Evolutionary conservation across 331 rosid species (phyloP).

Genomic region (Telfairia occidentalis): DNA sequence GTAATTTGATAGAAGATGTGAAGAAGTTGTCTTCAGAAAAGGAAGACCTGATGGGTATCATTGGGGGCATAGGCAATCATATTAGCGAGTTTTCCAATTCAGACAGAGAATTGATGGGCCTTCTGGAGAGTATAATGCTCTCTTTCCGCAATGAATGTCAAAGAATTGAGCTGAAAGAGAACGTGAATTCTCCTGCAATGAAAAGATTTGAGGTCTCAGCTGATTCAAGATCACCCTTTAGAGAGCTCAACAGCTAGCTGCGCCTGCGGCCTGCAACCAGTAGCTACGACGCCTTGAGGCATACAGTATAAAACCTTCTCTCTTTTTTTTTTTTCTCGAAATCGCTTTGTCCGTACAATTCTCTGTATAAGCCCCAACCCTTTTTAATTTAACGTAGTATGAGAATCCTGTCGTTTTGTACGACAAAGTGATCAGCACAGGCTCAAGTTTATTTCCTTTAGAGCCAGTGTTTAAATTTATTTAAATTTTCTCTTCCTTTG

Average conservation of each 20-base stretch:
- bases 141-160: constrained; percentile 28
- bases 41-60: constrained; percentile 35
- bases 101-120: constrained; percentile 38
- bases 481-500: neutral
- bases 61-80: constrained; percentile 32
- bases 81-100: constrained; percentile 33
- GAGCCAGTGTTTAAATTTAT: neutral
- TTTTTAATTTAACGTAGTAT: neutral
- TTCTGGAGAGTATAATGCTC: constrained; percentile 30
- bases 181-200: constrained; percentile 20
- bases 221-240: constrained; percentile 48
- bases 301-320: neutral
- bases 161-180: constrained; percentile 30
- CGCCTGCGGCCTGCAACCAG: constrained; percentile 12
- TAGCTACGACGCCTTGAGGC: neutral
- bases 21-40: constrained; percentile 43
- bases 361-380: constrained; percentile 40
- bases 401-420: neutral
- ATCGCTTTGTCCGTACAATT: constrained; percentile 56
- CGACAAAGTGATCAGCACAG: neutral
- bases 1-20: constrained; percentile 42
- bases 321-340: neutral
- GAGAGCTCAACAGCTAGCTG: constrained; percentile 44
- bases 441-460: neutral
- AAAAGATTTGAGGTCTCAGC: constrained; percentile 35